A percentile compares a stretch with the other conserved stretches of the same genome.
Conservation (phyloP, 371 early-diverging fungal species). For the Mucor sp. region DNA sequence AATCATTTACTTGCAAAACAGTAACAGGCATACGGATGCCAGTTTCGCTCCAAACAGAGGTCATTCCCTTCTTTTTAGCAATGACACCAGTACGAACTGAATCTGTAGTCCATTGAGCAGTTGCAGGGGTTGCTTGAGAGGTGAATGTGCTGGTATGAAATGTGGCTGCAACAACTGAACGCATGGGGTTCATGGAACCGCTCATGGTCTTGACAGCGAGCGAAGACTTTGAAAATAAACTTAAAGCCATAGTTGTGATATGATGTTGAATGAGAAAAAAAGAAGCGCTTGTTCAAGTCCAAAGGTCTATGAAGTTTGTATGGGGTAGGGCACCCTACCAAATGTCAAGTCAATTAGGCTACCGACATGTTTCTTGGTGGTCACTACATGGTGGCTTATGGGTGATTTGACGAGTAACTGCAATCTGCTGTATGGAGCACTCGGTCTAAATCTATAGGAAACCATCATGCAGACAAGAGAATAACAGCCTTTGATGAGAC, state of each 20-base stretch:
- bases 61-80: slow-evolving; percentile 94
- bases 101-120: slow-evolving; percentile 41
- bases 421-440: background rate
- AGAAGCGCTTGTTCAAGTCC: background rate
- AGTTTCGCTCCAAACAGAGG: slow-evolving; percentile 91
- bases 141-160: slow-evolving; percentile 31
- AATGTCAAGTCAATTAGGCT: background rate
- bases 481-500: too few species aligned
- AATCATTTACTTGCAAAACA: slow-evolving; percentile 73
- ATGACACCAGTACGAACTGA: slow-evolving; percentile 79
- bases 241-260: slow-evolving; percentile 15
- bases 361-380: background rate
- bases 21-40: slow-evolving; percentile 93
- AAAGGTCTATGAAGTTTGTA: background rate
- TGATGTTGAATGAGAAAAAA: background rate
- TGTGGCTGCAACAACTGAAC: slow-evolving; percentile 24
- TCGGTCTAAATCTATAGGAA: too few species aligned
- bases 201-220: background rate
- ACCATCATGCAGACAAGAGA: too few species aligned
- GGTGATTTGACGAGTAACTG: background rate
- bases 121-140: slow-evolving; percentile 30
- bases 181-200: slow-evolving; percentile 5
- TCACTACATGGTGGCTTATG: slow-evolving; percentile 1
- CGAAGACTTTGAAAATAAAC: slow-evolving; percentile 16
- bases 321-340: slow-evolving; percentile 7